Base-by-base conservation (phyloP, 148 eudicot species). In the Camellia sinensis region DNA sequence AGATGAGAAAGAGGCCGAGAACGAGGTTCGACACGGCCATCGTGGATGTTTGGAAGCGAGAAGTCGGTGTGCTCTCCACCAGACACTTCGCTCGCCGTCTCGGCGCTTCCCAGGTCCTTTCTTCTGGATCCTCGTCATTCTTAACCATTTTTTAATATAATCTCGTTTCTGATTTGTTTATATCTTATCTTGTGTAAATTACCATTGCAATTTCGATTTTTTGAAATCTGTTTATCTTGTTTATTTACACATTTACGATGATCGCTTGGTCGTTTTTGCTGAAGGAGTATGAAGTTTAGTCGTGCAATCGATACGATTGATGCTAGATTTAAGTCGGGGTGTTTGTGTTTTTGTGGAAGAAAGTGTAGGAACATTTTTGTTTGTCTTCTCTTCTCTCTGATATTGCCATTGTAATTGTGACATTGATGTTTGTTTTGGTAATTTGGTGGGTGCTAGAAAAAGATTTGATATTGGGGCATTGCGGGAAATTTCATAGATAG, bases 71-170 rank as follows among this genome's bases (percentile, higher is more conserved):
- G 29, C 81, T 95, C 56, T 89, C 94, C 61, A 79, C 89, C 83
- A 76, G 95, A 68, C 89, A 73, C 78, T 91, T 95, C 85, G 90
- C 93, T 60, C 89, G 82, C 48, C 97, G 94, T 29, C 86, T 87
- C 29, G 90, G 86, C 71, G 98, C 97, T 62, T 90, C 99, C 22
- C 83, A 95, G 98, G 99, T 95, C 3, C n/a, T 50, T 29, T 72
- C 0, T 52, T 66, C 48, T 53, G 50, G n/a, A 18, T 15, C 5
- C 15, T 43, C 9, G 4, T 48, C n/a, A 37, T 29, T 44, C 22
- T 21, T 29, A 15, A 5, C 11, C 7, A 4, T 73, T 21, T 53
- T 1, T 12, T 1, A 1, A 3, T 11, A 44, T 76, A 7, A 41
- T 56, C 19, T 41, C 50, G 7, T 45, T 64, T 59, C 44, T 29